These are phyloP conservation scores for Ophidiomyces ophidiicola DNA, from an alignment of 2,329 filamentous ascomycete genomes.

Conservation along the genomic window DNA sequence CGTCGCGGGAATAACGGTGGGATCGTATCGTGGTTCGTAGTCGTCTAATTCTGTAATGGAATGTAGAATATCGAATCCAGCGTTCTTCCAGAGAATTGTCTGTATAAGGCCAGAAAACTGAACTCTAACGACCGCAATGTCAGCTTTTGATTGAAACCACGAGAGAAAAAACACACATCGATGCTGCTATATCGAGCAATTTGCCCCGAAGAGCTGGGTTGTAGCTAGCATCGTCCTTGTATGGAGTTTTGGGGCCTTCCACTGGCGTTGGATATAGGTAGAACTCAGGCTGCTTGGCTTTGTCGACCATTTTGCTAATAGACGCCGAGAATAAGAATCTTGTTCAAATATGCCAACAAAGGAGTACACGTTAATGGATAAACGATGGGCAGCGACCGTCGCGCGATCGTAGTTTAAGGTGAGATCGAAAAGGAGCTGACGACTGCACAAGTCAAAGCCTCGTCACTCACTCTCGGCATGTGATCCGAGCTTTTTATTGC, in stretches of 20 bases:
- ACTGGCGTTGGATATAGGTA: constrained; percentile 23
- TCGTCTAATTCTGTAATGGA: constrained; percentile 43
- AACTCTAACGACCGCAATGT: constrained; percentile 34
- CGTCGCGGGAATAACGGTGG: constrained; percentile 42
- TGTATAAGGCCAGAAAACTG: constrained; percentile 50
- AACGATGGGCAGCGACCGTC: too few relatives aligned
- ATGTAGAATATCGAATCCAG: constrained; percentile 50
- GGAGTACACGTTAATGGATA: too few relatives aligned
- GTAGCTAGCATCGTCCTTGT: constrained; percentile 40
- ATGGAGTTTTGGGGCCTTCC: constrained; percentile 33
- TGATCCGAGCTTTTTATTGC: too few relatives aligned
- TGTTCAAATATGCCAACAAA: too few relatives aligned
- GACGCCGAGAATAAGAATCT: too few relatives aligned
- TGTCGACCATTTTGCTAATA: not conserved
- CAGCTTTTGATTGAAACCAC: constrained; percentile 1
- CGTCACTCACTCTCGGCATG: too few relatives aligned
- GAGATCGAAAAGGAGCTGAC: too few relatives aligned
- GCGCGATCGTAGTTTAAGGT: too few relatives aligned
- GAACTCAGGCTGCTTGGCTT: not conserved
- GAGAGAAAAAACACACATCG: constrained; percentile 40
- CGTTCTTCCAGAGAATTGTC: constrained; percentile 57
- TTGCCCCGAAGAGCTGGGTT: constrained; percentile 61
- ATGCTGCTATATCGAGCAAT: constrained; percentile 49
- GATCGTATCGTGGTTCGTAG: constrained; percentile 44
- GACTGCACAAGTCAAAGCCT: too few relatives aligned